Conservation (phyloP, 495 filamentous ascomycete genomes). For the Aspergillus nidulans region DNA sequence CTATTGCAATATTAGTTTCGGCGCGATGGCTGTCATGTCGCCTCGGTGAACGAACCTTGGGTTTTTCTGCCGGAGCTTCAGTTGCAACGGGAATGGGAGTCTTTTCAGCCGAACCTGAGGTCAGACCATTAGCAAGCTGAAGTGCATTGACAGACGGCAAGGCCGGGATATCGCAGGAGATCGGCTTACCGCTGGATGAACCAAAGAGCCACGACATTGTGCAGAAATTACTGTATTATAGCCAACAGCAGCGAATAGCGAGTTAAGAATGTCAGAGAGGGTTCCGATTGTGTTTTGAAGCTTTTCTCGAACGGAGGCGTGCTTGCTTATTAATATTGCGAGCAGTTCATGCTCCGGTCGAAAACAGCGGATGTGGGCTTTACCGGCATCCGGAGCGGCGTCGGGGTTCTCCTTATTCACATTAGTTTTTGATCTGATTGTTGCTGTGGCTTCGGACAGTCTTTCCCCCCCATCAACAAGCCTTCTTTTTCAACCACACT, state of each 20-base stretch:
- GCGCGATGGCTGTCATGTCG: not conserved
- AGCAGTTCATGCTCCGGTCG: conserved; percentile 3
- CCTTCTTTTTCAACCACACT: not conserved
- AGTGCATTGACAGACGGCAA: not conserved
- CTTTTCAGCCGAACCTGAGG: conserved; percentile 20
- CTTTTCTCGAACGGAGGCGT: conserved; percentile 3
- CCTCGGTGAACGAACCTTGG: conserved; percentile 46
- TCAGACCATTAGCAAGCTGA: conserved; percentile 1
- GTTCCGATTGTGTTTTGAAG: not conserved
- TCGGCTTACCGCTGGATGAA: conserved; percentile 35
- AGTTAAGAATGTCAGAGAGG: not conserved
- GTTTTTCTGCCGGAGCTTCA: conserved; percentile 37
- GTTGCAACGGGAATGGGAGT: conserved; percentile 27
- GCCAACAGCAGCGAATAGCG: not conserved
- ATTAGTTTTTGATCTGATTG: conserved; percentile 1
- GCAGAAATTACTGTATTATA: not conserved
- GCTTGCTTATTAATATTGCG: conserved; percentile 31
- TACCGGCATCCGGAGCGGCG: conserved; percentile 14
- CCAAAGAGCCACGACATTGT: conserved; percentile 43
- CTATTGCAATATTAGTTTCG: conserved; percentile 38
- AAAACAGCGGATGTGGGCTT: conserved; percentile 21
- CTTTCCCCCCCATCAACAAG: conserved; percentile 1
- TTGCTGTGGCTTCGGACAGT: not conserved
- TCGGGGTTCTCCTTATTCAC: not conserved
- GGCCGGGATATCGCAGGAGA: not conserved